Base-by-base conservation (phyloP, 2,329 filamentous ascomycete genomes). In the Thyridium curvatum region DNA sequence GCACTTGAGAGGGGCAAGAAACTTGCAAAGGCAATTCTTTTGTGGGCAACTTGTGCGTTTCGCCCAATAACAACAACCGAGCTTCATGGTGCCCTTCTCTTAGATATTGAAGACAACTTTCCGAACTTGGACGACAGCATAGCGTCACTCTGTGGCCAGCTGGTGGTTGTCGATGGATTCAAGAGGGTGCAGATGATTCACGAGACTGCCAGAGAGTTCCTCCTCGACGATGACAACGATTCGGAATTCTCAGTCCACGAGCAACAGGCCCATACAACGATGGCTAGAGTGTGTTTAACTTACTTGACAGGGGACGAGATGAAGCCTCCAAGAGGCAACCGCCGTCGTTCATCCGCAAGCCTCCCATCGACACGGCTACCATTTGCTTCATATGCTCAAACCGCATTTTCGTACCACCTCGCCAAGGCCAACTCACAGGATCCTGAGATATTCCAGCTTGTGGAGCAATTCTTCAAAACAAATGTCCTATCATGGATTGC, bases 381-480 rank as follows among this genome's bases (percentile, higher is more conserved):
- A 40, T 56, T 49, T 18, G 40, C 47, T 35, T 35, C 33, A 15
- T 65, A 66, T 41, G 56, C 60, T 14, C 52, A 38, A 37, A 45
- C 42, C 8, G 51, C 53, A 26, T 61, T 58, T 39, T 57, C 58
- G 8, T 52, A 61, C 33, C 62, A 66, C 38, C 48, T 66, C 9
- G 49, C 53, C 9, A 52, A 42, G 30, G 46, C 52, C 8, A 46
- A 52, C 15, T 37, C 51, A 2, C 14, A 38, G 6, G 50, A 45
- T 8, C 31, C 42, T 14, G 52, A 46, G 3, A 36, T 52, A 1
- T 52, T 79, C 74, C 46, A 83, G 73, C 29, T 83, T 57, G 43
- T 81, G 67, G 13, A 81, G 61, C 8, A 76, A 71, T 60, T 86
- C 73, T 49, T 84, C 68, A 15, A 82, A 60, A 35, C 43, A 18